These are phyloP conservation scores for Nitzschia putrida DNA, from an alignment of 108 stramenopile genomes.

Conservation along the genomic window DNA sequence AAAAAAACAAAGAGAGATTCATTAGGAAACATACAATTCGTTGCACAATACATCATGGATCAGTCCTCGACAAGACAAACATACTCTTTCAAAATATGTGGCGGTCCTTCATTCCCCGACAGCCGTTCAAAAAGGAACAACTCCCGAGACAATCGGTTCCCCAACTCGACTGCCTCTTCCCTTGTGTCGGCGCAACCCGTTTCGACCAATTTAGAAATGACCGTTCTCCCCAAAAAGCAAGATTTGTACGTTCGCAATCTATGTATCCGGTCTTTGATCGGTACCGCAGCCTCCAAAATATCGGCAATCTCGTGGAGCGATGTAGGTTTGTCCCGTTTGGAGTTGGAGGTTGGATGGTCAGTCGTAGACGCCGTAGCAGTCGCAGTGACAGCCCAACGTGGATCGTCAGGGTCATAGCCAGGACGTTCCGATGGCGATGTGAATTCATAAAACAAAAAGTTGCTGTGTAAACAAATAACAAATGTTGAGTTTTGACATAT, in stretches of 20 bases:
- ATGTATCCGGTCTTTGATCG: slow-evolving; percentile 16
- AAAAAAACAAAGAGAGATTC: not conserved
- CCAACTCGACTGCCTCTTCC: slow-evolving; percentile 61
- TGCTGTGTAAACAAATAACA: not conserved
- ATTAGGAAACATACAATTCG: not conserved
- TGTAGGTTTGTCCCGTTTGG: not conserved
- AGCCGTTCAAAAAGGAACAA: slow-evolving; percentile 38
- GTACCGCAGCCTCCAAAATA: not conserved
- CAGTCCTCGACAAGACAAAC: not conserved
- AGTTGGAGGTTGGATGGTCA: not conserved
- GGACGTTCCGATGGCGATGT: not conserved
- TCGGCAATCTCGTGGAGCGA: not conserved
- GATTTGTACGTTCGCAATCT: slow-evolving; percentile 31
- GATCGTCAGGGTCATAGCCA: not conserved
- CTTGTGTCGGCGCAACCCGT: slow-evolving; percentile 39
- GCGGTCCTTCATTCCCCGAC: not conserved
- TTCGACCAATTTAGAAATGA: slow-evolving; percentile 53
- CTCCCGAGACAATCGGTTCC: slow-evolving; percentile 40
- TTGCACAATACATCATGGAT: no score
- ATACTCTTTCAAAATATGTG: not conserved
- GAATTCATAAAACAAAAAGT: slow-evolving; percentile 1
- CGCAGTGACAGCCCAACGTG: not conserved
- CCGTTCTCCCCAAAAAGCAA: slow-evolving; percentile 55
- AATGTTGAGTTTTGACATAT: no score
- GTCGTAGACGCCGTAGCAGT: not conserved